Percentiles rank a stretch among this genome's conserved stretches.
Evolutionary conservation across 257 asterid genomes (phyloP).

Genomic region (Salvia hispanica): DNA sequence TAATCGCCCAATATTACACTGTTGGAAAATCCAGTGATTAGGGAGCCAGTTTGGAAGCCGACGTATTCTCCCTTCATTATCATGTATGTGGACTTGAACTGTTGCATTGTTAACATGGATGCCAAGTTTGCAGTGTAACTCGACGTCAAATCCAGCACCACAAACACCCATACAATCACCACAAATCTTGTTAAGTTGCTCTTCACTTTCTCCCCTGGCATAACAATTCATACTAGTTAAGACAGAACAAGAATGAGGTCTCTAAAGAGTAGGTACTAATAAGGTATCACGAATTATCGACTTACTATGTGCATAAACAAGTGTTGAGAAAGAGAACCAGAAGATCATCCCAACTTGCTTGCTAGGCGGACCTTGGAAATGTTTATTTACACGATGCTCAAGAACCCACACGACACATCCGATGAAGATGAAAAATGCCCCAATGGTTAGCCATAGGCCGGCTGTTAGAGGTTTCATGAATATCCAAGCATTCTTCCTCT

Average conservation of each 20-base stretch:
- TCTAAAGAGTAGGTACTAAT: neutral
- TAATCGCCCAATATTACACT: conserved; percentile 29
- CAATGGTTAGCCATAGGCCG: conserved; percentile 49
- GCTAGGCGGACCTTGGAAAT: conserved; percentile 46
- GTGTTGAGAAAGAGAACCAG: no score
- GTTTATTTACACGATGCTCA: conserved; percentile 54
- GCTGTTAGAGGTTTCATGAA: conserved; percentile 48
- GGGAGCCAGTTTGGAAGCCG: conserved; percentile 43
- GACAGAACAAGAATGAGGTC: no score
- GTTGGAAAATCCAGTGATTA: conserved; percentile 4
- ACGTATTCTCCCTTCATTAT: conserved; percentile 32
- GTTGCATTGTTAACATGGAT: conserved; percentile 41
- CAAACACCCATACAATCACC: conserved; percentile 31
- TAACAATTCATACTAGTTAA: neutral
- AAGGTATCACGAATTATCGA: neutral
- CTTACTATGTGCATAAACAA: conserved; percentile 60
- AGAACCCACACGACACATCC: conserved; percentile 58
- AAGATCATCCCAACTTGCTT: conserved; percentile 35
- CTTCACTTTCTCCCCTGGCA: conserved; percentile 48
- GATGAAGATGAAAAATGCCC: conserved; percentile 46
- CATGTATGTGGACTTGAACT: conserved; percentile 22
- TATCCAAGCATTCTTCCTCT: conserved; percentile 7
- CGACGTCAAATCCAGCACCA: conserved; percentile 43
- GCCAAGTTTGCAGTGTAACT: conserved; percentile 47
- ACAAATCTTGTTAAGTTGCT: no score